These are phyloP conservation scores for Zancudomyces culisetae DNA, from an alignment of 371 early-diverging fungal species.

Conservation along the genomic window DNA sequence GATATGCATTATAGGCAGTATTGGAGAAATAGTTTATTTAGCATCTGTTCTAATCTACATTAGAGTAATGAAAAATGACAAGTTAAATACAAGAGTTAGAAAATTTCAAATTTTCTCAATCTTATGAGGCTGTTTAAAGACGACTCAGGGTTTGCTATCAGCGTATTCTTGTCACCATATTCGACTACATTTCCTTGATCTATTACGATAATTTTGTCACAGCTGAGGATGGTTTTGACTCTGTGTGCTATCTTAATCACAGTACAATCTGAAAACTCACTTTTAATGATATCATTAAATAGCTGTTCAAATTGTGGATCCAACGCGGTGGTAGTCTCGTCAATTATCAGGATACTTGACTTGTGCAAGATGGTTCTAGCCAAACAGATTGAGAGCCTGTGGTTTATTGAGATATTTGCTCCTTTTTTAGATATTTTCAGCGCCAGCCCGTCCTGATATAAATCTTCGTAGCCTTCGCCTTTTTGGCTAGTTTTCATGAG, in stretches of 20 bases:
- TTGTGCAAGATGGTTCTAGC: slow-evolving; percentile 25
- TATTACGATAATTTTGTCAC: slow-evolving; percentile 31
- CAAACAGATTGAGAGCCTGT: slow-evolving; percentile 30
- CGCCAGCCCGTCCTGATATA: slow-evolving; percentile 19
- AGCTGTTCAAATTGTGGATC: slow-evolving; percentile 30
- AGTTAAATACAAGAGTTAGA: neutral
- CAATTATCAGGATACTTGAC: slow-evolving; percentile 33
- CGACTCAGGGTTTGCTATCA: slow-evolving; percentile 18
- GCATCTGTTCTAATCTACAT: too few relatives aligned
- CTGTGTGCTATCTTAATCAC: slow-evolving; percentile 45
- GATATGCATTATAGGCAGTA: too few relatives aligned
- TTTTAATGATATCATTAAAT: slow-evolving; percentile 27
- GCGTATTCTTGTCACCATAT: neutral
- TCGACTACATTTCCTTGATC: slow-evolving; percentile 19
- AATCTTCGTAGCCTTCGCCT: neutral
- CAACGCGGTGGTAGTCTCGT: slow-evolving; percentile 40
- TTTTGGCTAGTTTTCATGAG: neutral
- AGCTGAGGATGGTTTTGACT: slow-evolving; percentile 49
- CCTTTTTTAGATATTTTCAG: slow-evolving; percentile 46
- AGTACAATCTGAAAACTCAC: slow-evolving; percentile 25
- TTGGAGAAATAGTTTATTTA: too few relatives aligned
- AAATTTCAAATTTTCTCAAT: neutral
- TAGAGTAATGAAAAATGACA: neutral
- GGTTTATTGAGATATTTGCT: slow-evolving; percentile 25
- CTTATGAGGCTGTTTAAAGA: slow-evolving; percentile 25